phyloP scores from a whole-genome alignment of 2,329 filamentous ascomycete genomes.

The Aureobasidium melanogenum region DNA sequence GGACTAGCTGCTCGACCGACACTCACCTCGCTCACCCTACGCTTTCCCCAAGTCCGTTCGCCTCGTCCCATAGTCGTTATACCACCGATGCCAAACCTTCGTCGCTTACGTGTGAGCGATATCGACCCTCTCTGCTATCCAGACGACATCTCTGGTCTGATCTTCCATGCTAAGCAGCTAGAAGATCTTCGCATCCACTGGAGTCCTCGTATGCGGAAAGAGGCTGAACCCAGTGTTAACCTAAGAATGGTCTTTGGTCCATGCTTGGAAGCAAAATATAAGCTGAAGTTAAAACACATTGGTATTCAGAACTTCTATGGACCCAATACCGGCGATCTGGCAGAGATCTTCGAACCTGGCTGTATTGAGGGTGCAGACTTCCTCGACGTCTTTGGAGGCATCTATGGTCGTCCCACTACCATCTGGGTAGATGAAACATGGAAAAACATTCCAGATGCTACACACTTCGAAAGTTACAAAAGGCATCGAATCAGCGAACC shows the following conservation, averaged over 20 bases:
- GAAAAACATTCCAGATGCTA: conserved; percentile 5
- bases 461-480: conserved; percentile 20
- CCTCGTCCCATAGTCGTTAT: conserved; percentile 49
- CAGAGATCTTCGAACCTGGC: conserved; percentile 33
- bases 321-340: conserved; percentile 39
- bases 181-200: conserved; percentile 50
- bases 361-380: conserved; percentile 42
- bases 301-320: conserved; percentile 51
- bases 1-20: conserved; percentile 43
- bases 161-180: conserved; percentile 46
- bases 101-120: conserved; percentile 45
- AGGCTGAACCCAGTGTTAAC: conserved; percentile 48
- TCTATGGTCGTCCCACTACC: conserved; percentile 35
- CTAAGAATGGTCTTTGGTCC: conserved; percentile 49
- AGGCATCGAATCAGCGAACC: conserved; percentile 15
- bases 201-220: conserved; percentile 52
- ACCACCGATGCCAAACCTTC: conserved; percentile 48
- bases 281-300: conserved; percentile 41
- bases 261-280: conserved; percentile 38
- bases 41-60: conserved; percentile 47
- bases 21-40: conserved; percentile 46
- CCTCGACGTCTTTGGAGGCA: conserved; percentile 44
- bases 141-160: conserved; percentile 50
- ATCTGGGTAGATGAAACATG: conserved; percentile 21
- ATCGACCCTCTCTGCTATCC: conserved; percentile 57